phyloP scores from a whole-genome alignment of 768 basidiomycete genomes.

The Lactarius evosmus region DNA sequence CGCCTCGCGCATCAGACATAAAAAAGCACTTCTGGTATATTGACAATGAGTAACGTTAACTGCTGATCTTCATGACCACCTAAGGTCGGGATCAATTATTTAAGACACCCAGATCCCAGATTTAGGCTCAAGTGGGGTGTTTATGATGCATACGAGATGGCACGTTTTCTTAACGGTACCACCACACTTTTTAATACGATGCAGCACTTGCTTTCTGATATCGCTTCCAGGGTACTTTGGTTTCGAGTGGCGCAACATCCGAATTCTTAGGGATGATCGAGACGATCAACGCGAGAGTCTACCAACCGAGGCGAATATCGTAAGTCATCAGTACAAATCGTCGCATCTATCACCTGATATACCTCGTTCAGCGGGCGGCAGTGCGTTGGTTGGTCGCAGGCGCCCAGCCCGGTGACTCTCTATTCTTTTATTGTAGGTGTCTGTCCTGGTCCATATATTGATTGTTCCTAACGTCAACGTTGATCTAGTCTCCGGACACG shows the following conservation, averaged over 20 bases:
- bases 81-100: conserved; percentile 14
- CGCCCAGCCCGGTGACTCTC: conserved; percentile 1
- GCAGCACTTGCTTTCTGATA: background rate
- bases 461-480: background rate
- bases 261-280: background rate
- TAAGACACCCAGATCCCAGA: background rate
- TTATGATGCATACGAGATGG: background rate
- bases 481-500: conserved; percentile 10
- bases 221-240: background rate
- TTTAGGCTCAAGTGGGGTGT: background rate
- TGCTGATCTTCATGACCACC: background rate
- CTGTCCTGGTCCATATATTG: background rate
- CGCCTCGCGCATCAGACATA: background rate
- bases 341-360: background rate
- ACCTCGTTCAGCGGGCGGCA: background rate
- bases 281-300: background rate
- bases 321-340: background rate
- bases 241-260: background rate
- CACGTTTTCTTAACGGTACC: conserved; percentile 1
- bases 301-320: conserved; percentile 5
- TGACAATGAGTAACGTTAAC: too few relatives aligned
- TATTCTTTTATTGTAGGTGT: conserved; percentile 5
- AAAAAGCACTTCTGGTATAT: conserved; percentile 1
- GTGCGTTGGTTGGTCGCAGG: conserved; percentile 4
- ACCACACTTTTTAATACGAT: background rate